A percentile compares a stretch with the other conserved stretches of the same genome.
Conservation (phyloP, 805 yeast genomes). For the Debaryomyces hansenii region DNA sequence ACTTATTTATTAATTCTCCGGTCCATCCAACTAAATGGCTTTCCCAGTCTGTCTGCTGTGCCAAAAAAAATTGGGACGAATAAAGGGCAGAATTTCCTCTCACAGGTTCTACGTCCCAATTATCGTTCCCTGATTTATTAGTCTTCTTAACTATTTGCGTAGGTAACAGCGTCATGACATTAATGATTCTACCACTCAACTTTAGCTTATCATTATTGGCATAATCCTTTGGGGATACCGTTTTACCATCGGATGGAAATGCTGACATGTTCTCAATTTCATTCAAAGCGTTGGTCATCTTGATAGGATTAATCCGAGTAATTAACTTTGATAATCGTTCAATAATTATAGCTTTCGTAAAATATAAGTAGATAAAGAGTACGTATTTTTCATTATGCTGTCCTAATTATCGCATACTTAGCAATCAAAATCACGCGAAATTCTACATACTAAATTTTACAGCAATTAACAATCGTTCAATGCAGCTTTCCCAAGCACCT, state of each 20-base stretch:
- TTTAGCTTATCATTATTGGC: constrained; percentile 26
- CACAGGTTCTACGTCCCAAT: constrained; percentile 61
- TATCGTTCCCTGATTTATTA: constrained; percentile 25
- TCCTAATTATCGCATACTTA: background rate
- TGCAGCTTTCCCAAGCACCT: too few relatives aligned
- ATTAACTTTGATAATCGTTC: too few relatives aligned
- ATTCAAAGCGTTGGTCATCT: constrained; percentile 2
- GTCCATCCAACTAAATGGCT: constrained; percentile 93
- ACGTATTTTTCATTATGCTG: background rate
- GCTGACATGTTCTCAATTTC: constrained; percentile 14
- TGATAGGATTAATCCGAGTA: background rate
- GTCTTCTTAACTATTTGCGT: constrained; percentile 51
- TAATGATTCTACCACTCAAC: constrained; percentile 66
- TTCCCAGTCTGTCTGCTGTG: constrained; percentile 76
- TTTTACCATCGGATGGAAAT: constrained; percentile 18
- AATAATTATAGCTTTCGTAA: background rate
- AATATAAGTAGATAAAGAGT: background rate
- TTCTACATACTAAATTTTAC: background rate
- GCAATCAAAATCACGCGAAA: background rate
- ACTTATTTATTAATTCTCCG: constrained; percentile 65
- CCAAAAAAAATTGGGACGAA: constrained; percentile 67
- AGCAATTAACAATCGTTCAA: too few relatives aligned
- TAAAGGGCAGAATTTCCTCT: constrained; percentile 86
- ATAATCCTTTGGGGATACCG: constrained; percentile 30
- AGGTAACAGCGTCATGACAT: constrained; percentile 69